Evolutionary conservation across 768 basidiomycete genomes (phyloP).

Genomic region (Trametes villosa): DNA sequence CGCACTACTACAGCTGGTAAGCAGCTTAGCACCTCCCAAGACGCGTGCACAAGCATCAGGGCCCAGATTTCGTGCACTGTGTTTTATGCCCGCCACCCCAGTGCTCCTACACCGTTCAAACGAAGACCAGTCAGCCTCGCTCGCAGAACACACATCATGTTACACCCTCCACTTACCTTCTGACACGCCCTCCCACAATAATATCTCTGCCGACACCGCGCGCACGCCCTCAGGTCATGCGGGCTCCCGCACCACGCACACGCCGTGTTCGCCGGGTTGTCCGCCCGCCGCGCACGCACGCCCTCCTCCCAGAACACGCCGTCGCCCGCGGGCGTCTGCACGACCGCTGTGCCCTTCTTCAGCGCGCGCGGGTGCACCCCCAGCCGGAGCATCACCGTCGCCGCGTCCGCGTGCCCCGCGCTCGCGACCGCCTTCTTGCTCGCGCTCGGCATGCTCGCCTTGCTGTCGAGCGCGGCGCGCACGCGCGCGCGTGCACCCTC

Average conservation of each 20-base stretch:
- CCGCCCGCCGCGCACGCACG: constrained; percentile 1
- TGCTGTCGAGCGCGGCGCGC: constrained; percentile 2
- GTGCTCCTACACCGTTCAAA: background rate
- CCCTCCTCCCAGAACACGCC: constrained; percentile 7
- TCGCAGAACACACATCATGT: background rate
- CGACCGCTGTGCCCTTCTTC: constrained; percentile 7
- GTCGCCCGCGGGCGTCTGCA: background rate
- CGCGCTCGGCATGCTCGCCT: constrained; percentile 3
- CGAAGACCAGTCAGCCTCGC: background rate
- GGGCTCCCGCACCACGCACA: constrained; percentile 18
- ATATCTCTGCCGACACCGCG: constrained; percentile 9
- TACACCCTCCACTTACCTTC: background rate
- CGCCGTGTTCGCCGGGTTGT: constrained; percentile 9
- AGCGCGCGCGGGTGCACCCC: background rate
- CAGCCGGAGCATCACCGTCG: background rate
- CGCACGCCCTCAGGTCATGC: constrained; percentile 9
- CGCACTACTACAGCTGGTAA: too few relatives aligned
- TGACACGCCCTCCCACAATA: constrained; percentile 14
- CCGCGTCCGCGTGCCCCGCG: background rate
- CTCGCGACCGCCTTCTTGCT: constrained; percentile 3
- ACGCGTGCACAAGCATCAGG: too few relatives aligned
- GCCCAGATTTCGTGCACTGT: too few relatives aligned
- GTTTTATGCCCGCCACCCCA: background rate
- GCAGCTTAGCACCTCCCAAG: too few relatives aligned
- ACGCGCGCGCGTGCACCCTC: constrained; percentile 3